Conservation (phyloP, 495 filamentous ascomycete species). For the Neurospora terricola region DNA sequence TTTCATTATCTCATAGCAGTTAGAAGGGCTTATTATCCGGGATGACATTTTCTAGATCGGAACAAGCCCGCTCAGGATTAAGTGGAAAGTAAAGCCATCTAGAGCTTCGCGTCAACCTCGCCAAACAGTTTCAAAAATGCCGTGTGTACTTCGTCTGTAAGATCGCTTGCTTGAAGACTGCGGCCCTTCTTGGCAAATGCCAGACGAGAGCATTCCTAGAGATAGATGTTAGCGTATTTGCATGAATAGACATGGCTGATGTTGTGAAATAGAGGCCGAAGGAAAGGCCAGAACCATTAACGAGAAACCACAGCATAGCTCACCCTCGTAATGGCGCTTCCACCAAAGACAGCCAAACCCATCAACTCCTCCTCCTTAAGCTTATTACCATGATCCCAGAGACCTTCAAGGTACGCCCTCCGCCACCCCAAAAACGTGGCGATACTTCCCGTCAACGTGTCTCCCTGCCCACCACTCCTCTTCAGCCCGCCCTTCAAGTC, state of each 20-base stretch:
- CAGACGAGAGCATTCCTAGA: conserved; percentile 69
- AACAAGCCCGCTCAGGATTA: not conserved
- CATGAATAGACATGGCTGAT: not conserved
- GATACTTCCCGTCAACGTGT: conserved; percentile 85
- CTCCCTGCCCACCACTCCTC: conserved; percentile 88
- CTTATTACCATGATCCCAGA: conserved; percentile 63
- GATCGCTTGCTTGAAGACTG: conserved; percentile 85
- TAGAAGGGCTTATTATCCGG: not conserved
- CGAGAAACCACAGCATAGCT: conserved; percentile 8
- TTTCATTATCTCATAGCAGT: not conserved
- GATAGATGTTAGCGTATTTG: conserved; percentile 5
- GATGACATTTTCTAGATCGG: not conserved
- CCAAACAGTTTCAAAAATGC: conserved; percentile 75
- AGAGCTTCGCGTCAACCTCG: conserved; percentile 27
- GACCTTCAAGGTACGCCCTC: conserved; percentile 67
- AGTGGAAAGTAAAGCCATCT: not conserved
- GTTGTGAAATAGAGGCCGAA: not conserved
- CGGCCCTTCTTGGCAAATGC: conserved; percentile 83
- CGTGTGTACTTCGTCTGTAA: conserved; percentile 80
- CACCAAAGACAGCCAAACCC: conserved; percentile 73
- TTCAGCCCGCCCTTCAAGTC: conserved; percentile 76
- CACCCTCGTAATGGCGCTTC: conserved; percentile 72
- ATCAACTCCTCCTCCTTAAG: conserved; percentile 55
- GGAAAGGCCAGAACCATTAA: not conserved
- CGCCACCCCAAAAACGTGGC: conserved; percentile 84